Evolutionary conservation across 495 filamentous ascomycete genomes (phyloP).

Genomic region (Tuber borchii): DNA sequence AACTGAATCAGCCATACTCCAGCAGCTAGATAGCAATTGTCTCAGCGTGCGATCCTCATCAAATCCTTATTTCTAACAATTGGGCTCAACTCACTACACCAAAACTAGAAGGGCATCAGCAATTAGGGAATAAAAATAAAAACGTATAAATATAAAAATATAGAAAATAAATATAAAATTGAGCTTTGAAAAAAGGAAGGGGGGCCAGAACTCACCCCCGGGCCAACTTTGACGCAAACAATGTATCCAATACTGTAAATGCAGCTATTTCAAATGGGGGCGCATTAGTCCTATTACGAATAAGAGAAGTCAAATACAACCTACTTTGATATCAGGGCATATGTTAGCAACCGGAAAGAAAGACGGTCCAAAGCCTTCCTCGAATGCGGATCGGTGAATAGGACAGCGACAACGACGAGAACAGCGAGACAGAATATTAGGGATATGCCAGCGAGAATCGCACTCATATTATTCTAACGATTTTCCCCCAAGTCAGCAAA

Average conservation of each 20-base stretch:
- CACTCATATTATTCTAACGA: constrained; percentile 30
- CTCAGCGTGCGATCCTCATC: background rate
- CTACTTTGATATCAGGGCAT: constrained; percentile 30
- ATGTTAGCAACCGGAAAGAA: constrained; percentile 27
- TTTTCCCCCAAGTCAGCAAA: background rate
- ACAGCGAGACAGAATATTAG: constrained; percentile 8
- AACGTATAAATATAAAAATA: constrained; percentile 3
- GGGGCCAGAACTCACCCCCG: constrained; percentile 17
- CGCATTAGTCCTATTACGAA: background rate
- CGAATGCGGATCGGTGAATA: constrained; percentile 20
- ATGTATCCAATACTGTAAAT: constrained; percentile 30
- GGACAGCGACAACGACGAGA: constrained; percentile 14
- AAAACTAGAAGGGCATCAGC: background rate
- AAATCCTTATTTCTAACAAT: background rate
- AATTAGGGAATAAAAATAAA: background rate
- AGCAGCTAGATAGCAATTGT: background rate
- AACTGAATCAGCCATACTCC: constrained; percentile 32
- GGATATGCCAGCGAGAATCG: constrained; percentile 25
- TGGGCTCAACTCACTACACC: background rate
- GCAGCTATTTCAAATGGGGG: constrained; percentile 11
- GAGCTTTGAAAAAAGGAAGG: background rate
- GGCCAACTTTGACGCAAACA: constrained; percentile 23
- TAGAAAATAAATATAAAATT: background rate
- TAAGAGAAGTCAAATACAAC: background rate
- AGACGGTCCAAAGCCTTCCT: constrained; percentile 18